phyloP scores from a whole-genome alignment of 2,329 filamentous ascomycete genomes.

The Colletotrichum shisoi region DNA sequence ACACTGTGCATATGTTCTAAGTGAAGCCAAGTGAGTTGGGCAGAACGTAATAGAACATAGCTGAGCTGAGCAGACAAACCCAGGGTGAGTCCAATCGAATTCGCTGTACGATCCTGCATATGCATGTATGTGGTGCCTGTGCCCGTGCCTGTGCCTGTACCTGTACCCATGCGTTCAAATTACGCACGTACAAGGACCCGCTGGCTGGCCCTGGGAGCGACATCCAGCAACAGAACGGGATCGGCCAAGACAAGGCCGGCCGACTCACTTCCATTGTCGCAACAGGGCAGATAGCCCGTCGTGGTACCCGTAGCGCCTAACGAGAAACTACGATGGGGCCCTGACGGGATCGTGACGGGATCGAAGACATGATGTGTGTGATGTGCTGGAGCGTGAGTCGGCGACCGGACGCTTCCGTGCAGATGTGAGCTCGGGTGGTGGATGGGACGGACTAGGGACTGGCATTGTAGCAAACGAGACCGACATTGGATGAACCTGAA shows the following conservation, averaged over 20 bases:
- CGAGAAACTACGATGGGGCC: neutral
- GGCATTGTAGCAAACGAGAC: constrained; percentile 16
- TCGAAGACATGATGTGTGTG: constrained; percentile 19
- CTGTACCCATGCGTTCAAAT: neutral
- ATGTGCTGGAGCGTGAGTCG: constrained; percentile 9
- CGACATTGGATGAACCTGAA: constrained; percentile 33
- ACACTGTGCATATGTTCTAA: neutral
- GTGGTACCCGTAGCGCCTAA: constrained; percentile 16
- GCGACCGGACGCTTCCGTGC: constrained; percentile 24
- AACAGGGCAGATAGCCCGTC: constrained; percentile 7
- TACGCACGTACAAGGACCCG: constrained; percentile 24
- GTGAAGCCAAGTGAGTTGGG: neutral
- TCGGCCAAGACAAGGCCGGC: neutral
- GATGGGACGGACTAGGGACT: constrained; percentile 15
- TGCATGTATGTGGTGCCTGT: constrained; percentile 17
- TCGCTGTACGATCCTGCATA: constrained; percentile 11
- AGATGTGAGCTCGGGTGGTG: constrained; percentile 10
- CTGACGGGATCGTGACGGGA: constrained; percentile 21
- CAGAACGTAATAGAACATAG: neutral
- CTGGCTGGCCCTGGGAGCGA: constrained; percentile 13
- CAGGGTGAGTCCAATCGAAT: constrained; percentile 2
- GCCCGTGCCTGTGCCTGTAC: neutral
- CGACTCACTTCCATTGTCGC: neutral
- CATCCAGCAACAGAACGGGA: constrained; percentile 13
- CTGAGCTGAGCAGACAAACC: neutral